Conservation (phyloP, 2,329 filamentous ascomycete genomes). For the Dendryphion nanum region DNA sequence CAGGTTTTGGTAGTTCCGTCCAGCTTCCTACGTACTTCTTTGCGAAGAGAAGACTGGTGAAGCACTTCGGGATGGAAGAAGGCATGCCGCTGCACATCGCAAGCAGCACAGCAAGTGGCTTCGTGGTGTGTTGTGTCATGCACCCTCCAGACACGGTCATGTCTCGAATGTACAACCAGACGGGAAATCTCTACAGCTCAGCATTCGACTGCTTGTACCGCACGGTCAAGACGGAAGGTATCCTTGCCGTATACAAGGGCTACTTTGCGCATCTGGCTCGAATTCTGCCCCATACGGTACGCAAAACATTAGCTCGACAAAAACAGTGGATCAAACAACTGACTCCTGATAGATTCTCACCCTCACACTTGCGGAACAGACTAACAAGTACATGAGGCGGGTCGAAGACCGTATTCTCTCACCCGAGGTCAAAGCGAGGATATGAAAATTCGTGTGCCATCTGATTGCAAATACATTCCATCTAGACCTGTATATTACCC, state of each 20-base stretch:
- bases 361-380: conserved; percentile 91
- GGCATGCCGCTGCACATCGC: conserved; percentile 84
- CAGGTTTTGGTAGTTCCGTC: conserved; percentile 91
- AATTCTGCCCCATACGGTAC: conserved; percentile 86
- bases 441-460: conserved; percentile 40
- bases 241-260: conserved; percentile 95
- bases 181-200: conserved; percentile 91
- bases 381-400: conserved; percentile 84
- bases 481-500: too few relatives aligned
- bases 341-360: conserved; percentile 68
- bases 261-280: conserved; percentile 92
- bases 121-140: conserved; percentile 97
- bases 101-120: conserved; percentile 85
- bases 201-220: conserved; percentile 90
- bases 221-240: conserved; percentile 85
- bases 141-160: conserved; percentile 99
- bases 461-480: too few relatives aligned
- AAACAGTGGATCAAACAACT: conserved; percentile 6
- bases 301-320: conserved; percentile 9
- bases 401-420: conserved; percentile 64
- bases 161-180: conserved; percentile 98
- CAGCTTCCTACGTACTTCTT: conserved; percentile 98
- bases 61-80: conserved; percentile 85
- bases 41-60: conserved; percentile 80
- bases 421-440: conserved; percentile 45